Percentiles rank a stretch among this genome's conserved stretches.
phyloP scores from a whole-genome alignment of 148 eudicot genomes.

The Rhododendron ferrugineum region DNA sequence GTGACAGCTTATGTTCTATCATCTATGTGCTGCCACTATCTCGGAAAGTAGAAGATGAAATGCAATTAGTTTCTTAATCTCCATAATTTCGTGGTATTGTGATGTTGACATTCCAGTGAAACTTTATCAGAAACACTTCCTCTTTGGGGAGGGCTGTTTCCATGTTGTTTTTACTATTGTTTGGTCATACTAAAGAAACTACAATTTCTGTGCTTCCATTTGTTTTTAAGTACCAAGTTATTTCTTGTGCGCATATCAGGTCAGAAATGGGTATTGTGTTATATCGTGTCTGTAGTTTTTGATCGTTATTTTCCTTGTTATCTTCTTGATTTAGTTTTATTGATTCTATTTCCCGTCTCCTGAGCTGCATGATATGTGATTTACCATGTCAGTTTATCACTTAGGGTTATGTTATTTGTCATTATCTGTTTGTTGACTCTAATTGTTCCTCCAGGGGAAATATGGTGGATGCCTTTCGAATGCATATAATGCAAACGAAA shows the following conservation, averaged over 20 bases:
- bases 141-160: background rate
- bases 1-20: background rate
- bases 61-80: background rate
- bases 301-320: background rate
- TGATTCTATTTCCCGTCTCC: background rate
- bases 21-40: background rate
- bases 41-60: background rate
- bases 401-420: background rate
- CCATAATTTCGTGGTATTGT: background rate
- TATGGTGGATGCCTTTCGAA: slow-evolving; percentile 99
- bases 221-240: background rate
- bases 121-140: background rate
- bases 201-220: background rate
- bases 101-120: background rate
- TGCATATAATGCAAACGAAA: slow-evolving; percentile 98
- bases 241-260: background rate
- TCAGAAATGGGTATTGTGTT: background rate
- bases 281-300: background rate
- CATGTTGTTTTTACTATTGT: background rate
- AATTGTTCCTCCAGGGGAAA: slow-evolving; percentile 54
- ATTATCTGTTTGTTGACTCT: slow-evolving; percentile 8
- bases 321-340: background rate
- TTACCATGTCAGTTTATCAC: background rate
- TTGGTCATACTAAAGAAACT: background rate
- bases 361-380: background rate